Evolutionary conservation across 106 monocot genomes (phyloP).

Genomic region (Triglochin maritima): DNA sequence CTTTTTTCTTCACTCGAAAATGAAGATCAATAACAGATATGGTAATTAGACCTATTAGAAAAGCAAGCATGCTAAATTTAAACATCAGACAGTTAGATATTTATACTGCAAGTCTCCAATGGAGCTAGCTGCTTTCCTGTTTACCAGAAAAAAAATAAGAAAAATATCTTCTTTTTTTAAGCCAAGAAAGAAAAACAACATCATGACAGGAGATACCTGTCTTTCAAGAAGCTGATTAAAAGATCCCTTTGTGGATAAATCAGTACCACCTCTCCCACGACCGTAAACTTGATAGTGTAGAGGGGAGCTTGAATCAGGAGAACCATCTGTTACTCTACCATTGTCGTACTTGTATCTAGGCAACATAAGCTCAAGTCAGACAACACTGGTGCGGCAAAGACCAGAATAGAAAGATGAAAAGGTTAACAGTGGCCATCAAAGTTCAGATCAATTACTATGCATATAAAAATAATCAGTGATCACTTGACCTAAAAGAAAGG

Average conservation of each 20-base stretch:
- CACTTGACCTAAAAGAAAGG: not conserved
- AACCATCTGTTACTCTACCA: slow-evolving; percentile 71
- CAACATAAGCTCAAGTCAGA: not conserved
- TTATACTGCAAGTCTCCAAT: no score
- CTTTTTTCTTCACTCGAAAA: no score
- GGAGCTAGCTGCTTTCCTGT: no score
- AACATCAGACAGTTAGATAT: no score
- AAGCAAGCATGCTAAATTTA: no score
- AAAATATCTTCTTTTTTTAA: not conserved
- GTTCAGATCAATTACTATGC: not conserved
- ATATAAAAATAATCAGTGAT: not conserved
- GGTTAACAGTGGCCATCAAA: no score
- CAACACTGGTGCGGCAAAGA: not conserved
- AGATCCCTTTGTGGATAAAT: slow-evolving; percentile 53
- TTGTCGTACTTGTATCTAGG: slow-evolving; percentile 87
- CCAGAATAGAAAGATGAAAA: not conserved
- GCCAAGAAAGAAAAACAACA: not conserved
- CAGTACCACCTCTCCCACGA: slow-evolving; percentile 47
- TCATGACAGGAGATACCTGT: slow-evolving; percentile 45
- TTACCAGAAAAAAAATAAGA: no score
- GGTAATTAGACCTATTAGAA: no score
- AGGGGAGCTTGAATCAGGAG: slow-evolving; percentile 67
- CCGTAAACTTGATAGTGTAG: slow-evolving; percentile 85
- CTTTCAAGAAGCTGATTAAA: slow-evolving; percentile 92
- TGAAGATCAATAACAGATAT: no score